A percentile compares a stretch with the other conserved stretches of the same genome.
phyloP scores from a whole-genome alignment of 192 early-diverging fungal species.

The Gaertneriomyces semiglobifer region DNA sequence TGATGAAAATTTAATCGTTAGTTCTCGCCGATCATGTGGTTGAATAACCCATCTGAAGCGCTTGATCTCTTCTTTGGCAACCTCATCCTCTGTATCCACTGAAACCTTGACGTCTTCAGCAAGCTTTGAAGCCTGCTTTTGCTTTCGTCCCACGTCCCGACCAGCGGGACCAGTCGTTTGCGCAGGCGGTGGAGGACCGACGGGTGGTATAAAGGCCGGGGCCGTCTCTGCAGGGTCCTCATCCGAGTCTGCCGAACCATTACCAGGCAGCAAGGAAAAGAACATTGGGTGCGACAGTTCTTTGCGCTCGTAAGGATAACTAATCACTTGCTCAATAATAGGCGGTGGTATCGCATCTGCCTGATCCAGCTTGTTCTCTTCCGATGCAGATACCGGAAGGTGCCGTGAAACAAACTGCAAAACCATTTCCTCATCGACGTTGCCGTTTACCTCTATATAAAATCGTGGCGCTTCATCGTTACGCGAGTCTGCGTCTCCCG shows the following conservation, averaged over 20 bases:
- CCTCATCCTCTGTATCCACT: slow-evolving; percentile 33
- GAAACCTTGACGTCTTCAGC: slow-evolving; percentile 31
- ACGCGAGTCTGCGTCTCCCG: slow-evolving; percentile 12
- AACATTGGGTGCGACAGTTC: slow-evolving; percentile 11
- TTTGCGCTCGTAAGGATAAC: slow-evolving; percentile 34
- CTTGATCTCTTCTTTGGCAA: slow-evolving; percentile 39
- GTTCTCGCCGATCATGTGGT: slow-evolving; percentile 48
- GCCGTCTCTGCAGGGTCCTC: slow-evolving; percentile 19
- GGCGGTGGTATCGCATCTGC: slow-evolving; percentile 35
- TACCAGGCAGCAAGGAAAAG: slow-evolving; percentile 8
- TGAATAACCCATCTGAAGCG: slow-evolving; percentile 50
- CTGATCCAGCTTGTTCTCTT: slow-evolving; percentile 21
- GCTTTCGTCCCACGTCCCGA: slow-evolving; percentile 4
- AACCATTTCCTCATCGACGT: slow-evolving; percentile 41
- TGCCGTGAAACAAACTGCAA: slow-evolving; percentile 42
- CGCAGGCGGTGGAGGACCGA: background rate
- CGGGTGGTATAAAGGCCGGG: background rate
- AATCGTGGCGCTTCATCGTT: slow-evolving; percentile 23
- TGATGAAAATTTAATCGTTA: slow-evolving; percentile 48
- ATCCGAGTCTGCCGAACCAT: slow-evolving; percentile 33
- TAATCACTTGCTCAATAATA: slow-evolving; percentile 43
- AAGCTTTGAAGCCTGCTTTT: slow-evolving; percentile 27
- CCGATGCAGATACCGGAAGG: slow-evolving; percentile 32
- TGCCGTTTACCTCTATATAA: slow-evolving; percentile 37
- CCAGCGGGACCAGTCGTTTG: background rate